phyloP scores from a whole-genome alignment of 2,329 filamentous ascomycete genomes.

The Fusarium sp. region DNA sequence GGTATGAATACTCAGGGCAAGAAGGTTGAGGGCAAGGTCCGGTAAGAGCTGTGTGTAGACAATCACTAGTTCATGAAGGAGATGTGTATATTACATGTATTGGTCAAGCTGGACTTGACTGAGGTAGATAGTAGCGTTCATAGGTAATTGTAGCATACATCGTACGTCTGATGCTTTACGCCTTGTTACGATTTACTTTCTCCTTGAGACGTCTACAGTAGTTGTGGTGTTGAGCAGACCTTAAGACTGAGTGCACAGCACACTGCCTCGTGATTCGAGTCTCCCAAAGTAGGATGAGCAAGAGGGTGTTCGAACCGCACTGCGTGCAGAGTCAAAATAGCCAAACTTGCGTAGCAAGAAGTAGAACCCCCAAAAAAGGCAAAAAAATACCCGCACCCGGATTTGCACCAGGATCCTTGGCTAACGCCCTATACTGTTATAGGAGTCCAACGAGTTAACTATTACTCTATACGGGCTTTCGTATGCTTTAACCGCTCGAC shows the following conservation, averaged over 20 bases:
- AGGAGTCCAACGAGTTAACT: slow-evolving; percentile 52
- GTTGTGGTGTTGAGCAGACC: not conserved
- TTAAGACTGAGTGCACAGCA: not conserved
- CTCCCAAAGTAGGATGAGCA: not conserved
- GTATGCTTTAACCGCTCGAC: slow-evolving; percentile 37
- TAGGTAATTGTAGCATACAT: not conserved
- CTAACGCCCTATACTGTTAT: slow-evolving; percentile 45
- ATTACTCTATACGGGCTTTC: slow-evolving; percentile 50
- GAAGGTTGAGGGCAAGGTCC: slow-evolving; percentile 31
- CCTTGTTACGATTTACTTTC: not conserved
- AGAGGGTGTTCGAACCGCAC: not conserved
- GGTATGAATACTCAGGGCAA: slow-evolving; percentile 32
- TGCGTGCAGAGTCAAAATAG: not conserved
- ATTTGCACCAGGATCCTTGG: slow-evolving; percentile 53
- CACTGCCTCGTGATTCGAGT: not conserved
- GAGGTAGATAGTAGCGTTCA: not conserved
- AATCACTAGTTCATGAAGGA: not conserved
- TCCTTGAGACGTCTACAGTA: not conserved
- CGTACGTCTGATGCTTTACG: not conserved
- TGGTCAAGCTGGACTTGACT: slow-evolving; percentile 34
- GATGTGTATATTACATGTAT: not conserved
- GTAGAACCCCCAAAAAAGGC: slow-evolving; percentile 2
- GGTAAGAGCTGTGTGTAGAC: slow-evolving; percentile 8
- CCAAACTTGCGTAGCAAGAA: not conserved
- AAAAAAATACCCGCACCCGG: slow-evolving; percentile 47